Percentiles rank a stretch among this genome's conserved stretches.
phyloP scores from a whole-genome alignment of 805 yeast species.

The Candida montana region DNA sequence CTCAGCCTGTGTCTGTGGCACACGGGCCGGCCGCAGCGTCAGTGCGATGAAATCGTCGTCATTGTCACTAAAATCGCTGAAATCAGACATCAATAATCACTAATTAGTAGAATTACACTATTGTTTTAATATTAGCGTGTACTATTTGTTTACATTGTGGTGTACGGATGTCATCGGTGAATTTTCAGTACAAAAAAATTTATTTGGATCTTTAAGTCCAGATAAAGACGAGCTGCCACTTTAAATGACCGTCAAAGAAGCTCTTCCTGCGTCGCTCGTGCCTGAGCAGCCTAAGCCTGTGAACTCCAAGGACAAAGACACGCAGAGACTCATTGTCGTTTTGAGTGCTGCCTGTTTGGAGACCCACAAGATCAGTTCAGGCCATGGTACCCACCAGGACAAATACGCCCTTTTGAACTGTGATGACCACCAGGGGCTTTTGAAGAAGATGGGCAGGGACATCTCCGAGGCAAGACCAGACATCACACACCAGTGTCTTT shows the following conservation, averaged over 20 bases:
- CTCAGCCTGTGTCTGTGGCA: neutral
- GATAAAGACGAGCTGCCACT: no score
- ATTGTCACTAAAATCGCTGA: slow-evolving; percentile 38
- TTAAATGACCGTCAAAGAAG: slow-evolving; percentile 15
- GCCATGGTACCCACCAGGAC: slow-evolving; percentile 71
- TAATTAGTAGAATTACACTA: no score
- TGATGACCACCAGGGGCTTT: slow-evolving; percentile 95
- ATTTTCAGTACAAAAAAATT: neutral
- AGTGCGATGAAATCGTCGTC: slow-evolving; percentile 44
- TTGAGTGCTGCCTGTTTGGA: slow-evolving; percentile 93
- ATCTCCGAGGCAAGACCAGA: slow-evolving; percentile 99
- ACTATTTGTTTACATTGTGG: neutral
- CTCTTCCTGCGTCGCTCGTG: slow-evolving; percentile 66
- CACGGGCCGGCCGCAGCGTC: slow-evolving; percentile 32
- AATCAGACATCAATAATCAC: slow-evolving; percentile 16
- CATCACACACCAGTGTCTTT: slow-evolving; percentile 94
- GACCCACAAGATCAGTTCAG: slow-evolving; percentile 82
- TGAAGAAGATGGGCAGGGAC: slow-evolving; percentile 94
- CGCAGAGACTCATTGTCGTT: slow-evolving; percentile 90
- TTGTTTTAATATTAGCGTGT: no score
- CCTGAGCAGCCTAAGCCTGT: slow-evolving; percentile 84
- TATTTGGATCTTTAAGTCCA: neutral
- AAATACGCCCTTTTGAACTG: slow-evolving; percentile 91
- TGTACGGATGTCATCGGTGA: slow-evolving; percentile 7
- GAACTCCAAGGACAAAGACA: slow-evolving; percentile 76